Evolutionary conservation across 805 yeast genomes (phyloP), one percentile per base, ranked within the genome.

Genomic region (Cyberlindnera xishuangbannaensis): DNA sequence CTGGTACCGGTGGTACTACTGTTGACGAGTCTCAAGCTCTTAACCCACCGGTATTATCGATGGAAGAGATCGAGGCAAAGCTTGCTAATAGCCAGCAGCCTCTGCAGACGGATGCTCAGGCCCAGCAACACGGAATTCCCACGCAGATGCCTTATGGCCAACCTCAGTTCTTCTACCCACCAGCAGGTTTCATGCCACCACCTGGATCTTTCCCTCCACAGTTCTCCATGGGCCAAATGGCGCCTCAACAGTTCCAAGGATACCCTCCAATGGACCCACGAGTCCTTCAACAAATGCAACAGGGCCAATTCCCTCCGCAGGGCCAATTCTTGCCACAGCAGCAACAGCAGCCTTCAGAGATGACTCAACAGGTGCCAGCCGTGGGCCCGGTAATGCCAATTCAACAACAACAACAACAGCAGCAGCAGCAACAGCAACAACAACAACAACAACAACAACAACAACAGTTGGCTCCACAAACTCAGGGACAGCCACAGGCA

Each of bases 1-100:
- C n/a, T n/a, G n/a, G n/a, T n/a, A n/a, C n/a, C n/a, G n/a, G n/a
- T n/a, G n/a, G n/a, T n/a, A n/a, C n/a, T n/a, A n/a, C n/a, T n/a
- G n/a, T n/a, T n/a, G n/a, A n/a, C n/a, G n/a, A n/a, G n/a, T n/a
- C n/a, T n/a, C n/a, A n/a, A 5, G 30, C 16, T 11, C 37, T 21
- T 29, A 19, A 19, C 22, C 21, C 43, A 25, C 34, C 69, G 47
- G 68, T 80, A 15, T 59, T 83, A 46, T 81, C 95, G 9, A 65
- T 85, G 55, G 90, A 83, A 54, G 94, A 87, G 48, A 73, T 87
- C 44, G 95, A 87, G 60, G 85, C n/a, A n/a, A n/a, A n/a, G n/a
- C n/a, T n/a, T n/a, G n/a, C n/a, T n/a, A n/a, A n/a, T n/a, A n/a
- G n/a, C n/a, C n/a, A n/a, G n/a, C n/a, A n/a, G n/a, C n/a, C n/a